Base-by-base conservation (phyloP, 163 green algal species). In the Scenedesmus sp. region DNA sequence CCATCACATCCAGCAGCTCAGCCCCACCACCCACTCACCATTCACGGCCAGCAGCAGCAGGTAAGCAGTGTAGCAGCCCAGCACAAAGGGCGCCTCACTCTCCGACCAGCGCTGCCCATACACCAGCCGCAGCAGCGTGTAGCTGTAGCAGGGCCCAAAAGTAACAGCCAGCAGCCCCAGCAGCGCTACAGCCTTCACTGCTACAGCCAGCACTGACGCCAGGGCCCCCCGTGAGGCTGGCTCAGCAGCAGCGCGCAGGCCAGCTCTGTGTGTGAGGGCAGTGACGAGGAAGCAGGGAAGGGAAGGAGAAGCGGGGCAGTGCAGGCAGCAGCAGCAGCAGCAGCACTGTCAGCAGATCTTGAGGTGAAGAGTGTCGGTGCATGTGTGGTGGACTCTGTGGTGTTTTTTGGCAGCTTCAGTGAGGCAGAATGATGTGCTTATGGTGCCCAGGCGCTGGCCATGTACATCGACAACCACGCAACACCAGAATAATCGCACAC, bases 121-220 rank as follows among this genome's bases (percentile, higher is more conserved):
- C 34, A 97, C 91, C n/a, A 98, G 56, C 23, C 96, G 93, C 86
- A 99, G 91, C 66, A 96, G 90, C 1, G 95, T 64, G 89, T 96
- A 96, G 13, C 94, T 90, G 93, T 98, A 98, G 5, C 94, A 91
- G 16, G 97, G 97, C 1, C 97, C 97, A 94, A 99, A 99, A 3
- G 95, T 95, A 2, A 95, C 95, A 0, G 95, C 94, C 62, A 98
- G 18, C 74, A 97, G 89, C 23, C 95, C 97, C 91, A 97, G 87
- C 23, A 96, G 77, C 0, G 89, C 87, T 34, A 97, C 94, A 16
- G 82, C 91, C 57, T 96, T 95, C 13, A 97, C 86, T 79, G 98
- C 85, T 23, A 95, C 52, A 0, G 89, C 57, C 88, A 98, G 91
- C 79, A 96, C 93, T 8, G 59, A 82, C 2, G 84, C 92, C 59